Base-by-base conservation (phyloP, 2,329 filamentous ascomycete species). In the Microascus cirrosus region DNA sequence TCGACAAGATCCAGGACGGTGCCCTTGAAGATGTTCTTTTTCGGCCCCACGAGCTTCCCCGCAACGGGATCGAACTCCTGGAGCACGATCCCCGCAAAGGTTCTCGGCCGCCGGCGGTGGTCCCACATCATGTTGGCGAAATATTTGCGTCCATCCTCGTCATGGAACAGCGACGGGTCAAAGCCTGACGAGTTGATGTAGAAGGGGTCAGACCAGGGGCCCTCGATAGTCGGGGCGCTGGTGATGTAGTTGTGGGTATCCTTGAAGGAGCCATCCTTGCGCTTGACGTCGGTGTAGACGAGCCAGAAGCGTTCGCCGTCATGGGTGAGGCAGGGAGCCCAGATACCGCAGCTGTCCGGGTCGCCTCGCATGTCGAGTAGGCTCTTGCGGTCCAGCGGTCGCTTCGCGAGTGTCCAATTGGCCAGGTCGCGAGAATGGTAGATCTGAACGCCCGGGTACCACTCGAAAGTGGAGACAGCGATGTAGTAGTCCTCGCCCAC, bases 161-260 rank as follows among this genome's bases (percentile, higher is more conserved):
- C 80, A 64, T 82, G 80, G 66, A 83, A 83, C 3, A 83, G 68
- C 1, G 77, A 80, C 0, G 83, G 82, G 63, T 86, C 83, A 62
- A 86, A 85, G 1, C 82, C 82, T 0, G 80, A 84, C 0, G 79
- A 81, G 64, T 84, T 85, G 64, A 75, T 72, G 63, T 80, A 81
- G 7, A 81, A 65, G 0, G 82, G 81, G 55, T 85, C 82, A 0
- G 80, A 82, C 83, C 83, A 85, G 0, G 82, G 81, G 0, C 82
- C 83, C 42, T 79, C 74, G 57, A 85, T 80, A 5, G 70, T 62
- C 0, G 74, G 69, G 1, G 79, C 75, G 36, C 65, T 78, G 57
- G 86, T 77, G 59, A 86, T 84, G 65, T 85, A 86, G 63, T 85
- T 86, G 62, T 79, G 82, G 1, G 80, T 76, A 63, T 85, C 82